Base-by-base conservation (phyloP, 169 alveolate species). In the Plasmodium malariae region DNA sequence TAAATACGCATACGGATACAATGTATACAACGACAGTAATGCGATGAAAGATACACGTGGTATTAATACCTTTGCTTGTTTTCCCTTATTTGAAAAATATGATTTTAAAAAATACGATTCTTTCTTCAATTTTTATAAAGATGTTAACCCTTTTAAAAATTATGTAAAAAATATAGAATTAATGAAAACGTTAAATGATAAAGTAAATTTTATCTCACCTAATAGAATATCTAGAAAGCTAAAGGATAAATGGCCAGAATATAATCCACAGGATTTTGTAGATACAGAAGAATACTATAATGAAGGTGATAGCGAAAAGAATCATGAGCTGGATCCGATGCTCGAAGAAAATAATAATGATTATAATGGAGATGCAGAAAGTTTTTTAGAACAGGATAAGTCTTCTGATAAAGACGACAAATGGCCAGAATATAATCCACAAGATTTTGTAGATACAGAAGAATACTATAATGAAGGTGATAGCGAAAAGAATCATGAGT, bases 201-300 rank as follows among this genome's bases (percentile, higher is more conserved):
- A 49, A 19, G 21, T 36, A 26, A 19, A 21, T 19, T 32, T 45
- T 1, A 12, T 70, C 19, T 43, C 83, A 19, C 30, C 73, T 34
- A 57, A 59, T 9, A 34, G 73, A 63, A 5, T 73, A 43, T 73
- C 63, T 24, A 37, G 87, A 55, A 73, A 73, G 30, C 28, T 73
- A 9, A 43, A 55, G 14, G 57, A 59, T 14, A 72, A 73, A 17
- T 6, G 30, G 34, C 26, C 45, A 40, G 49, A 55, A 3, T 7
- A 73, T 28, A 9, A 40, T 9, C n/a, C 5, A 6, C n/a, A 40
- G 5, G 51, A 40, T 40, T 40, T 40, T 40, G 5, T 40, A 9
- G 51, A 40, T 6, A 9, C 5, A 40, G 9, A 40, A 9, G 51
- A 40, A 5, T 5, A 40, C 51, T 40, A 6, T 40, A 3, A 62